These are phyloP conservation scores for Immersiporthe knoxdaviesiana DNA, from an alignment of 2,329 filamentous ascomycete genomes.

Conservation along the genomic window DNA sequence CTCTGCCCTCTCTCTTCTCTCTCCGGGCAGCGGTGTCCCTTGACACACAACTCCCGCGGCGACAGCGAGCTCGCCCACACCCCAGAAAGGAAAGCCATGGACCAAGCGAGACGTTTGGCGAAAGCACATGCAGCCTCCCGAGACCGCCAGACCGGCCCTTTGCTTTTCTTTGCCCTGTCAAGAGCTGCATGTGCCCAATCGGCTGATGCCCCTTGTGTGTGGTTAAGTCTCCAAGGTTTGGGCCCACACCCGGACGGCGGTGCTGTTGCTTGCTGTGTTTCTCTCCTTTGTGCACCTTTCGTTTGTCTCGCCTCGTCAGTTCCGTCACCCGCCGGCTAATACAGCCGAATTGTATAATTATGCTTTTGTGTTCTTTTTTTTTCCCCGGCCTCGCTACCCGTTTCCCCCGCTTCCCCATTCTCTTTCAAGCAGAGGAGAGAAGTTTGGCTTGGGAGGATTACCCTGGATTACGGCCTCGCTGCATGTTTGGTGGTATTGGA, in stretches of 20 bases:
- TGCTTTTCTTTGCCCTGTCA: slow-evolving; percentile 24
- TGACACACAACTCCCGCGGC: background rate
- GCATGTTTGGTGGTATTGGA: slow-evolving; percentile 11
- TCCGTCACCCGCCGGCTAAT: background rate
- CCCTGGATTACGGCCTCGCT: slow-evolving; percentile 24
- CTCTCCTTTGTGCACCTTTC: slow-evolving; percentile 5
- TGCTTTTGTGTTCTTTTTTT: background rate
- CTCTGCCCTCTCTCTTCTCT: background rate
- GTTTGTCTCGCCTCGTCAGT: background rate
- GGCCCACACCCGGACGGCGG: background rate
- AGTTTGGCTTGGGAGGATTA: slow-evolving; percentile 13
- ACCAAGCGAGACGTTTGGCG: slow-evolving; percentile 28
- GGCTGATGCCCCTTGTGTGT: background rate
- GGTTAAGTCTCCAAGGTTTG: background rate
- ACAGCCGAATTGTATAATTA: background rate
- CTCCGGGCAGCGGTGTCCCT: background rate
- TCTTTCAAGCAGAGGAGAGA: too few relatives aligned
- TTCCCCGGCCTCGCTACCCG: background rate
- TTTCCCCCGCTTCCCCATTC: too few relatives aligned
- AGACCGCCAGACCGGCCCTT: slow-evolving; percentile 15
- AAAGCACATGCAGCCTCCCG: slow-evolving; percentile 19
- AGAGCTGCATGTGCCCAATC: slow-evolving; percentile 21
- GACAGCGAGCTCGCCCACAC: background rate
- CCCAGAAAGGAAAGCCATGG: background rate
- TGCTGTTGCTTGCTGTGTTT: background rate